Percentiles rank a stretch among this genome's conserved stretches.
Conservation (phyloP, 163 green algal species). For the Chlorella variabilis region DNA sequence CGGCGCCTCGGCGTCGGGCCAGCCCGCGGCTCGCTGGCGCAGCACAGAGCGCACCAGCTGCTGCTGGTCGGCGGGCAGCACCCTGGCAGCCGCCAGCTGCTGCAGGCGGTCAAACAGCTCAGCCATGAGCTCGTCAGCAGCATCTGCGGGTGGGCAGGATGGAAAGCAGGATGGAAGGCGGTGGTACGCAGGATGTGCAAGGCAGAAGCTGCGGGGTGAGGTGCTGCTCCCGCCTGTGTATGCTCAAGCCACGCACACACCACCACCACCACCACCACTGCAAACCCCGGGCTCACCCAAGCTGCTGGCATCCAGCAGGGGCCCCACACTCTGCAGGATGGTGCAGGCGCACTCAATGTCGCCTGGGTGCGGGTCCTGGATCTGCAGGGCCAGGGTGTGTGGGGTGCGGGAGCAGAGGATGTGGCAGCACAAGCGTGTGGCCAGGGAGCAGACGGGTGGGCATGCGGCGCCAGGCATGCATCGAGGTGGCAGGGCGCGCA, state of each 20-base stretch:
- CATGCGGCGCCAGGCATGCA: no score
- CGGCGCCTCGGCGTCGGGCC: background rate
- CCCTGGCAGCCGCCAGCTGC: background rate
- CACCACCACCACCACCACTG: no score
- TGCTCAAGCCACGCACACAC: no score
- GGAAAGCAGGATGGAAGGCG: background rate
- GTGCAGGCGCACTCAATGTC: conserved; percentile 11
- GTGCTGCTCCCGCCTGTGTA: no score
- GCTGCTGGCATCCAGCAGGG: background rate
- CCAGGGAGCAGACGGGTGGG: no score
- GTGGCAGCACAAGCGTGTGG: no score
- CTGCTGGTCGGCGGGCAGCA: conserved; percentile 10
- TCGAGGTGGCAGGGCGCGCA: no score
- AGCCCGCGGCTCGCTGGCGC: conserved; percentile 1
- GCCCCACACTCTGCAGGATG: background rate
- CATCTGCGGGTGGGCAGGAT: background rate
- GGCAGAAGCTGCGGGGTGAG: no score
- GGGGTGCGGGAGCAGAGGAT: no score
- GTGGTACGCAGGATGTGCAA: no score
- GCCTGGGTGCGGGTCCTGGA: background rate
- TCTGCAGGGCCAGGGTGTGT: background rate
- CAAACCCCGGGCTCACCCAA: no score
- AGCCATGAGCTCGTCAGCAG: background rate
- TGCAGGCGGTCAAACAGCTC: conserved; percentile 1
- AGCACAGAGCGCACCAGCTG: conserved; percentile 2